phyloP scores from a whole-genome alignment of 495 filamentous ascomycete genomes.

The Xylaria curta region DNA sequence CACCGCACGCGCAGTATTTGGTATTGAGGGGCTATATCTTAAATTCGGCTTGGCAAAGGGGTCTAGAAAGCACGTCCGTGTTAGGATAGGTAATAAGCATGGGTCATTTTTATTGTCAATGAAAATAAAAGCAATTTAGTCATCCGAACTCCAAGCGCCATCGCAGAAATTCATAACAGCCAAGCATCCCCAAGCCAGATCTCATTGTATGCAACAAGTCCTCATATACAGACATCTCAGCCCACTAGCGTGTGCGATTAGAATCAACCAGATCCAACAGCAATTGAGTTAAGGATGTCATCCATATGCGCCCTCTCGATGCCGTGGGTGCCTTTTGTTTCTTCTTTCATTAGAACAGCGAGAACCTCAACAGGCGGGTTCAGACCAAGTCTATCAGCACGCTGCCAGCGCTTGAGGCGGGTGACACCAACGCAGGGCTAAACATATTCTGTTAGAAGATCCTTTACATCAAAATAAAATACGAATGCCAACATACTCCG shows the following conservation, averaged over 20 bases:
- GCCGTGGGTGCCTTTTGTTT: constrained; percentile 54
- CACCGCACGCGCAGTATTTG: constrained; percentile 94
- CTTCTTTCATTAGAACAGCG: constrained; percentile 77
- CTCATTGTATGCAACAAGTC: constrained; percentile 11
- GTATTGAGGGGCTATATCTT: constrained; percentile 64
- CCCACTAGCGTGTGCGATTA: neutral
- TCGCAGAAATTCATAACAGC: constrained; percentile 29
- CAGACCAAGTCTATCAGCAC: constrained; percentile 78
- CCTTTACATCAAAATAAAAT: neutral
- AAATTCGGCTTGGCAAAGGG: neutral
- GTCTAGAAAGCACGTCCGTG: neutral
- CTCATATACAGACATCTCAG: constrained; percentile 15
- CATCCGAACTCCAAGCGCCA: constrained; percentile 36
- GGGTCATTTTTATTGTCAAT: neutral
- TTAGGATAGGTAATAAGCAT: neutral
- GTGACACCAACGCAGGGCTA: constrained; percentile 90
- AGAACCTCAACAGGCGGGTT: constrained; percentile 92
- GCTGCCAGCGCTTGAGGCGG: constrained; percentile 83
- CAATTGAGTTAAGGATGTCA: constrained; percentile 67
- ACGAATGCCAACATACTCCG: constrained; percentile 67
- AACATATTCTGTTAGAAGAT: constrained; percentile 17
- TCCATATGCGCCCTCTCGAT: constrained; percentile 78
- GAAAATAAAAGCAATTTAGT: constrained; percentile 26
- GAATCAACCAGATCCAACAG: constrained; percentile 41
- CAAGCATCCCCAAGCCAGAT: constrained; percentile 12